phyloP scores from a whole-genome alignment of 129 eudicot genomes.

The Ambrosia artemisiifolia region DNA sequence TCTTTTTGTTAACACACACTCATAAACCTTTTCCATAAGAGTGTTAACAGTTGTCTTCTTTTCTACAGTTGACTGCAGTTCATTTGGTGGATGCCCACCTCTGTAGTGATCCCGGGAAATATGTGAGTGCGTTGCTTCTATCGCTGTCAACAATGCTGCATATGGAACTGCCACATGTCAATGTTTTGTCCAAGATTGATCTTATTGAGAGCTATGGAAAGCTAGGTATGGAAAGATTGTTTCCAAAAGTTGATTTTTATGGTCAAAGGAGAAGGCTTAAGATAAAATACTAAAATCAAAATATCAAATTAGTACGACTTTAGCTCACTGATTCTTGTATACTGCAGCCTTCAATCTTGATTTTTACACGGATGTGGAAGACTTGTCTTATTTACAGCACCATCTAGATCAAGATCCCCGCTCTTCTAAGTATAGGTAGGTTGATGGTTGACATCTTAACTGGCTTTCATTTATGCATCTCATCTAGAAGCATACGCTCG shows the following conservation, averaged over 20 bases:
- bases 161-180: constrained; percentile 75
- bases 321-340: neutral
- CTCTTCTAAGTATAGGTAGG: constrained; percentile 74
- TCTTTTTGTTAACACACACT: neutral
- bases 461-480: neutral
- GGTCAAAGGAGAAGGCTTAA: constrained; percentile 2
- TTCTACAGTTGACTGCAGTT: constrained; percentile 78
- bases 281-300: neutral
- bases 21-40: neutral
- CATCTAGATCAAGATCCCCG: constrained; percentile 87
- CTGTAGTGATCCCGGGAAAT: constrained; percentile 90
- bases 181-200: constrained; percentile 85
- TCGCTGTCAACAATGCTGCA: constrained; percentile 89
- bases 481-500: constrained; percentile 3
- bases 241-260: constrained; percentile 1
- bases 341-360: constrained; percentile 90
- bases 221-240: constrained; percentile 43
- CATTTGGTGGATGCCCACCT: constrained; percentile 92
- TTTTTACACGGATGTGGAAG: constrained; percentile 87
- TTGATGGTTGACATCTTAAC: neutral
- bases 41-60: neutral
- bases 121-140: constrained; percentile 83
- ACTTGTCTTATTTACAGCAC: constrained; percentile 73
- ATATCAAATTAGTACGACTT: neutral
- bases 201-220: constrained; percentile 88